phyloP scores from a whole-genome alignment of 768 basidiomycete genomes.

The Suillus hirtellus region DNA sequence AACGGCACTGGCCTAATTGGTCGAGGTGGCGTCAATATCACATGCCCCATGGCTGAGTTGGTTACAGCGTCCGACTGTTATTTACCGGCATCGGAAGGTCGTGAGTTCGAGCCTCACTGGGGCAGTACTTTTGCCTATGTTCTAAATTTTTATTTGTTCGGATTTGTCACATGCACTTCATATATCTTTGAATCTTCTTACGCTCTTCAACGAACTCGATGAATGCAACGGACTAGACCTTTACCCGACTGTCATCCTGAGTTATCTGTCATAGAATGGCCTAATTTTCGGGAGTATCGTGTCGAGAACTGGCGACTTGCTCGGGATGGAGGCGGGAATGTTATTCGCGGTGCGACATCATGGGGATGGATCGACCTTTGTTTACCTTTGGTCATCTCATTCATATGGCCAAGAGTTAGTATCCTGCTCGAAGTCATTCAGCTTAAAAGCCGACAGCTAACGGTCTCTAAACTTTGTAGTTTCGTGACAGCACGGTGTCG shows the following conservation, averaged over 20 bases:
- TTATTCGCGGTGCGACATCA: constrained; percentile 31
- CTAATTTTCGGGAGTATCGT: constrained; percentile 58
- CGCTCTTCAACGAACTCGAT: constrained; percentile 17
- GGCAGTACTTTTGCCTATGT: constrained; percentile 34
- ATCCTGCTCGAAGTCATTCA: neutral
- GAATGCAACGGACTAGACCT: constrained; percentile 41
- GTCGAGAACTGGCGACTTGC: constrained; percentile 53
- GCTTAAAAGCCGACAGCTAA: constrained; percentile 15
- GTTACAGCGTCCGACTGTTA: constrained; percentile 54
- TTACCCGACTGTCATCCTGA: constrained; percentile 48
- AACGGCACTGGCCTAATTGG: neutral
- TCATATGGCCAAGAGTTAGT: constrained; percentile 36
- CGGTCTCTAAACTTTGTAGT: constrained; percentile 19
- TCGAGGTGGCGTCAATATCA: neutral
- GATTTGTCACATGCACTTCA: neutral
- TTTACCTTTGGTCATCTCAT: constrained; percentile 30
- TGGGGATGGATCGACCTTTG: constrained; percentile 42
- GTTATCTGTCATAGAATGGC: constrained; percentile 45
- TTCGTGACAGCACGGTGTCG: constrained; percentile 16
- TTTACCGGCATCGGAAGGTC: constrained; percentile 43
- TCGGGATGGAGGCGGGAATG: constrained; percentile 40
- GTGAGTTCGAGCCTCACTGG: constrained; percentile 56
- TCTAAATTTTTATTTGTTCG: neutral
- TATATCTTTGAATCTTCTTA: neutral
- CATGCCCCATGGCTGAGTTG: constrained; percentile 55